Conservation (phyloP, 805 yeast genomes). For the Wickerhamomyces bovis region DNA sequence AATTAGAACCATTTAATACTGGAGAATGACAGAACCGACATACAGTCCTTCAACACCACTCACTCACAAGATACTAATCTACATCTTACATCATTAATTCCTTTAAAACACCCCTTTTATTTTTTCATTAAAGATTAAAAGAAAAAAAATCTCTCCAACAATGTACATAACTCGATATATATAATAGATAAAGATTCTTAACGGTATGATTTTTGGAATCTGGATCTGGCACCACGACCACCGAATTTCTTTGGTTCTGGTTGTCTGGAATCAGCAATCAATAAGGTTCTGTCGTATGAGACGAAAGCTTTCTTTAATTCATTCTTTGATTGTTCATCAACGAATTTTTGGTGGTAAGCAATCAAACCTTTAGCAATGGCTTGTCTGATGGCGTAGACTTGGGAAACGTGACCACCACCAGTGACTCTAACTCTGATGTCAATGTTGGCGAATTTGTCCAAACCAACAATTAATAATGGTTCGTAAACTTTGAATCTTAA, state of each 20-base stretch:
- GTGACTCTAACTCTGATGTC: slow-evolving; percentile 99
- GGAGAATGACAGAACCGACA: no score
- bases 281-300: slow-evolving; percentile 97
- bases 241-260: slow-evolving; percentile 99
- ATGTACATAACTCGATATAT: slow-evolving; percentile 15
- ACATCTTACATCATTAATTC: neutral
- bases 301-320: slow-evolving; percentile 98
- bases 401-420: slow-evolving; percentile 99
- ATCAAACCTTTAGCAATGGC: slow-evolving; percentile 99
- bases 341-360: slow-evolving; percentile 99
- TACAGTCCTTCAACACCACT: no score
- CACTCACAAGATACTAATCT: no score
- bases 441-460: slow-evolving; percentile 96
- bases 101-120: slow-evolving; percentile 9
- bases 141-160: slow-evolving; percentile 9
- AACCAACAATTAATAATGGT: slow-evolving; percentile 96
- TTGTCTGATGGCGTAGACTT: slow-evolving; percentile 99
- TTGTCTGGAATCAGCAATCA: slow-evolving; percentile 99
- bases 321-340: slow-evolving; percentile 99
- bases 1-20: no score
- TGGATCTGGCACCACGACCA: slow-evolving; percentile 99
- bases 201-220: slow-evolving; percentile 99
- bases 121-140: slow-evolving; percentile 10
- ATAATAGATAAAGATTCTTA: slow-evolving; percentile 33
- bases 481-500: slow-evolving; percentile 99